Percentiles rank a stretch among this genome's conserved stretches.
Evolutionary conservation across 1,284 basidiomycete genomes (phyloP).

Genomic region (Papiliotrema flavescens): DNA sequence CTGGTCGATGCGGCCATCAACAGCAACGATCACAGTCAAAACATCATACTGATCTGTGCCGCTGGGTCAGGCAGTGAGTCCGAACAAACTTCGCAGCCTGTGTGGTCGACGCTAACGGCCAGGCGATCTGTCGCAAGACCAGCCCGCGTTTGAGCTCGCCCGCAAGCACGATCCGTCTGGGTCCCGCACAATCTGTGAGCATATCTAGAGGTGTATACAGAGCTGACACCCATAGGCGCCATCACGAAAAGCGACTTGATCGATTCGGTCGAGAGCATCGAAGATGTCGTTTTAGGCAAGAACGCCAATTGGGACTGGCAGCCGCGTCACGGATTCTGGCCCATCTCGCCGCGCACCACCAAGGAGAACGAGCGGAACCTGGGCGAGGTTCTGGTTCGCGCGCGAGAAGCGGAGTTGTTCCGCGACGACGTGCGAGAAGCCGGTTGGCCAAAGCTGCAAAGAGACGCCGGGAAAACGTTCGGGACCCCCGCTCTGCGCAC

Average conservation of each 20-base stretch:
- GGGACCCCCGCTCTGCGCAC: neutral
- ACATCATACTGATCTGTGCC: slow-evolving; percentile 23
- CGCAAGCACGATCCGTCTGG: slow-evolving; percentile 13
- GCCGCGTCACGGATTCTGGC: slow-evolving; percentile 12
- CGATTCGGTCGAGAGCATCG: slow-evolving; percentile 1
- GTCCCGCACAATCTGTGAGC: slow-evolving; percentile 9
- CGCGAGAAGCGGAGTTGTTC: slow-evolving; percentile 10
- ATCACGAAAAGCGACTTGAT: slow-evolving; percentile 28
- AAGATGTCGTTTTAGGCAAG: slow-evolving; percentile 3
- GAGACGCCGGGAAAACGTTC: neutral
- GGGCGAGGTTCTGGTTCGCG: neutral
- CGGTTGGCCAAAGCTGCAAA: slow-evolving; percentile 12
- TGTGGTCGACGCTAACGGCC: neutral
- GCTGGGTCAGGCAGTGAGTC: slow-evolving; percentile 19
- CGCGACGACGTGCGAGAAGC: neutral
- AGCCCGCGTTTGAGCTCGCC: slow-evolving; percentile 10
- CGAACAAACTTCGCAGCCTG: neutral
- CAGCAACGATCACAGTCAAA: slow-evolving; percentile 3
- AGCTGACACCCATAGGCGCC: slow-evolving; percentile 8
- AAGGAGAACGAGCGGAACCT: slow-evolving; percentile 6
- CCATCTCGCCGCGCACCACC: slow-evolving; percentile 6
- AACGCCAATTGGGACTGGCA: neutral
- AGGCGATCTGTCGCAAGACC: slow-evolving; percentile 13
- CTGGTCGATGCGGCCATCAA: slow-evolving; percentile 16
- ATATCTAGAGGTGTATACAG: neutral